Percentiles rank a stretch among this genome's conserved stretches.
phyloP scores from a whole-genome alignment of 768 basidiomycete species.

The Phlebiopsis flavidoalba region DNA sequence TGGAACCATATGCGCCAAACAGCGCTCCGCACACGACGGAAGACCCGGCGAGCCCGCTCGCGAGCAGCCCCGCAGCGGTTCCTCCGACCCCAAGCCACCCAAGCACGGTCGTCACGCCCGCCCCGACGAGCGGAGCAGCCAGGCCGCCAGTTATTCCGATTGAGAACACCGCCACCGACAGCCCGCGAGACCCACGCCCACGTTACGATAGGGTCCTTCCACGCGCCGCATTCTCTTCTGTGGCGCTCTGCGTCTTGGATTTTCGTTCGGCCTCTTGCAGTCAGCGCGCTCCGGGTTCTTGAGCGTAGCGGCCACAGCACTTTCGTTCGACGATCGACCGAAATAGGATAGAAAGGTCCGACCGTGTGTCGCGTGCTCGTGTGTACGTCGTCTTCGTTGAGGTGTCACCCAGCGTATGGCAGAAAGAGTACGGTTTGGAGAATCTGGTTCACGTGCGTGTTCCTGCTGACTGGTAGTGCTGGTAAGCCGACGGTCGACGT shows the following conservation, averaged over 20 bases:
- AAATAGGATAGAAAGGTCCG: constrained; percentile 40
- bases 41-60: constrained; percentile 50
- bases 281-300: constrained; percentile 43
- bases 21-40: constrained; percentile 52
- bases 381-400: constrained; percentile 40
- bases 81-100: constrained; percentile 51
- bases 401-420: constrained; percentile 45
- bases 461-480: constrained; percentile 27
- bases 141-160: constrained; percentile 56
- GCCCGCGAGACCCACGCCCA: constrained; percentile 49
- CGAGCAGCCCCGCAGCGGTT: constrained; percentile 44
- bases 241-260: constrained; percentile 29
- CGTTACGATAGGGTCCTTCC: constrained; percentile 36
- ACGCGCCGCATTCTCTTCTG: constrained; percentile 35
- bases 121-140: constrained; percentile 55
- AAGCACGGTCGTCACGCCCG: constrained; percentile 42
- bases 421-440: constrained; percentile 48
- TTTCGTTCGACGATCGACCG: constrained; percentile 36
- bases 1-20: constrained; percentile 54
- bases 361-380: constrained; percentile 43
- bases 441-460: constrained; percentile 35
- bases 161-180: constrained; percentile 48
- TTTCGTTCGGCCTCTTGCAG: constrained; percentile 40
- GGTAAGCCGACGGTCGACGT: constrained; percentile 39
- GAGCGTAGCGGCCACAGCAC: constrained; percentile 37